Percentiles rank a stretch among this genome's conserved stretches.
Conservation (phyloP, 1,139 yeast species). For the Kodamaea ohmeri region DNA sequence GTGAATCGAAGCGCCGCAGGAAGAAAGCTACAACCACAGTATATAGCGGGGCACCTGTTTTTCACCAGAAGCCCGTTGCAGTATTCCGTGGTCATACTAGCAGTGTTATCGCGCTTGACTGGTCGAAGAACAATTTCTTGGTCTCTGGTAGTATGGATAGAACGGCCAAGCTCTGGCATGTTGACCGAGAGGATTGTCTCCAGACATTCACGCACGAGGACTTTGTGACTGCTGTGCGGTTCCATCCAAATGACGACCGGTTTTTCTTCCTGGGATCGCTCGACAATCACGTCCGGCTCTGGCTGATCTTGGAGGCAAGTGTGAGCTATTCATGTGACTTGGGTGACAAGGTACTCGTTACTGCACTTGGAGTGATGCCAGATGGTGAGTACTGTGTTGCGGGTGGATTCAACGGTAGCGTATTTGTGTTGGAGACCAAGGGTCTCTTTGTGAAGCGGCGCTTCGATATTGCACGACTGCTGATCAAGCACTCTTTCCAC, state of each 20-base stretch:
- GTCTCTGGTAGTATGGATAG: constrained; percentile 84
- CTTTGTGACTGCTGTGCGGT: constrained; percentile 77
- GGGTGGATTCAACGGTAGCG: constrained; percentile 81
- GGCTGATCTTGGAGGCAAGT: constrained; percentile 72
- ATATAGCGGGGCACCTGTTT: constrained; percentile 66
- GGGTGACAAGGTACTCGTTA: constrained; percentile 60
- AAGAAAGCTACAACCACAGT: constrained; percentile 11
- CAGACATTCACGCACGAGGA: constrained; percentile 71
- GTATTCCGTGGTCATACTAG: constrained; percentile 66
- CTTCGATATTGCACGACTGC: constrained; percentile 47
- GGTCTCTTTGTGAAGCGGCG: constrained; percentile 56
- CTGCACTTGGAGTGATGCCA: constrained; percentile 71
- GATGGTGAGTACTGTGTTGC: constrained; percentile 63
- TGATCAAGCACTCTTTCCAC: constrained; percentile 27
- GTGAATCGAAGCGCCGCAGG: constrained; percentile 2
- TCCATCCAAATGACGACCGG: constrained; percentile 86
- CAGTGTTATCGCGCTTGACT: constrained; percentile 70
- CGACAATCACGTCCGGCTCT: constrained; percentile 72
- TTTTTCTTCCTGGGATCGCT: constrained; percentile 83
- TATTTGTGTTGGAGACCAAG: constrained; percentile 61
- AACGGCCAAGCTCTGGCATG: constrained; percentile 83
- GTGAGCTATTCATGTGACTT: constrained; percentile 35
- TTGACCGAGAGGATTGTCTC: constrained; percentile 61
- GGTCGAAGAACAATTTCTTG: constrained; percentile 86
- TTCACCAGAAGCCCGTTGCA: constrained; percentile 64